Evolutionary conservation across 495 filamentous ascomycete genomes (phyloP), one percentile per base, ranked within the genome.

Genomic region (Penicillium bovifimosum): DNA sequence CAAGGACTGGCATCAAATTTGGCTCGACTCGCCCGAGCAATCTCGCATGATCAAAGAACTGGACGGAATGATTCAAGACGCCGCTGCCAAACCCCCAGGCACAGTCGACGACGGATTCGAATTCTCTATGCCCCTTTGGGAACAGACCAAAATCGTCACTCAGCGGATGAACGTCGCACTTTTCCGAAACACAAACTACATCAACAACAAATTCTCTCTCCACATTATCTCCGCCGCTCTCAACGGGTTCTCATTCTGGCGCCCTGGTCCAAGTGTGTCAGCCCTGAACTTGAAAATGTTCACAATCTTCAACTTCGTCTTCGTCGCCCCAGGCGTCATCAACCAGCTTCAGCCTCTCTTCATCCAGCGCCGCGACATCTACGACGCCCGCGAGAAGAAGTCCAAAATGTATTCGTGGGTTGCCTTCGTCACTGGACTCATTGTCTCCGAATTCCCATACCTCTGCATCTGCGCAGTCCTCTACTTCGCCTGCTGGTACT

Each of bases 1-100:
- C 32, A 65, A 76, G 28, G 75, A 86, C 59, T 87, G 85, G 85
- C 73, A 80, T 57, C 71, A 83, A 40, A 73, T 84, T 53, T 88
- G 84, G 85, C 67, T 74, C n/a, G 76, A 79, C 18, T 85, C 81
- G 1, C 59, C 75, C 1, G 75, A 85, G 35, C 62, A 71, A 20
- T 57, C 64, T 18, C 53, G 54, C 0, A 64, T 79, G 9, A 56
- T 70, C 10, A 55, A 72, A 5, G 81, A 86, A 51, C 79, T 87
- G 18, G 73, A 82, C 43, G 58, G 49, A n/a, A 74, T 86, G 42
- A 77, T 78, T 50, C 43, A 58, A 6, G 73, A 76, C 5, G 61
- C 72, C 10, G 64, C 69, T 9, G 43, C 55, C 2, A 68, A 62
- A 28, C 65, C 64, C 3, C 61, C 67, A 1, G 66, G 59, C 8